Conservation (phyloP, 2,329 filamentous ascomycete genomes). For the Eurotiales sp. region DNA sequence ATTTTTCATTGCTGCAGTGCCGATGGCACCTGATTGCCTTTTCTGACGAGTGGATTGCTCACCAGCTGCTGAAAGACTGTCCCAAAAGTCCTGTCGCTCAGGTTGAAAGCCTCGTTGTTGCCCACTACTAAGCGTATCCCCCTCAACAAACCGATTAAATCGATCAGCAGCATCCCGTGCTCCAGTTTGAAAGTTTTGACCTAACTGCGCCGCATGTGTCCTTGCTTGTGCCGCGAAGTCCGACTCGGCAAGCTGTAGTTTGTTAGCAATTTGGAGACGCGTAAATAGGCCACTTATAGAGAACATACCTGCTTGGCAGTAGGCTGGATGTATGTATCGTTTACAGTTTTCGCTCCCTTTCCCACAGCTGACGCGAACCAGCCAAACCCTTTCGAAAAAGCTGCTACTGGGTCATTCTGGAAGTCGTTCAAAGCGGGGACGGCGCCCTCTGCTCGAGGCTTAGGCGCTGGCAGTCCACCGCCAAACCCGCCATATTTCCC, state of each 20-base stretch:
- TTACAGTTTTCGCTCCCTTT: slow-evolving; percentile 87
- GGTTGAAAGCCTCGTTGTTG: slow-evolving; percentile 46
- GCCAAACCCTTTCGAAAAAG: slow-evolving; percentile 86
- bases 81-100: slow-evolving; percentile 83
- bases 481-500: slow-evolving; percentile 93
- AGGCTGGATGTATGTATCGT: slow-evolving; percentile 87
- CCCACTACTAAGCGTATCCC: slow-evolving; percentile 49
- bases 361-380: slow-evolving; percentile 87
- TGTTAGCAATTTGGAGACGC: not conserved
- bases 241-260: slow-evolving; percentile 67
- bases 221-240: slow-evolving; percentile 72
- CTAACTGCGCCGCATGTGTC: slow-evolving; percentile 51
- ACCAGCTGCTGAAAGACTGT: slow-evolving; percentile 67
- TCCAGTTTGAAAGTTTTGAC: slow-evolving; percentile 60
- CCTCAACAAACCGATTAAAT: slow-evolving; percentile 86
- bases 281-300: not conserved
- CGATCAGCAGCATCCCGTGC: slow-evolving; percentile 72
- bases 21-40: slow-evolving; percentile 49
- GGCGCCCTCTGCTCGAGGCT: slow-evolving; percentile 29
- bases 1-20: slow-evolving; percentile 63
- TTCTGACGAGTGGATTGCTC: slow-evolving; percentile 22
- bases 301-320: slow-evolving; percentile 74
- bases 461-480: slow-evolving; percentile 58
- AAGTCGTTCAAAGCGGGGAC: slow-evolving; percentile 78
- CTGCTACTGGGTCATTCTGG: slow-evolving; percentile 83